phyloP scores from a whole-genome alignment of 352 stramenopile species.

The Phytopythium ostracodes region DNA sequence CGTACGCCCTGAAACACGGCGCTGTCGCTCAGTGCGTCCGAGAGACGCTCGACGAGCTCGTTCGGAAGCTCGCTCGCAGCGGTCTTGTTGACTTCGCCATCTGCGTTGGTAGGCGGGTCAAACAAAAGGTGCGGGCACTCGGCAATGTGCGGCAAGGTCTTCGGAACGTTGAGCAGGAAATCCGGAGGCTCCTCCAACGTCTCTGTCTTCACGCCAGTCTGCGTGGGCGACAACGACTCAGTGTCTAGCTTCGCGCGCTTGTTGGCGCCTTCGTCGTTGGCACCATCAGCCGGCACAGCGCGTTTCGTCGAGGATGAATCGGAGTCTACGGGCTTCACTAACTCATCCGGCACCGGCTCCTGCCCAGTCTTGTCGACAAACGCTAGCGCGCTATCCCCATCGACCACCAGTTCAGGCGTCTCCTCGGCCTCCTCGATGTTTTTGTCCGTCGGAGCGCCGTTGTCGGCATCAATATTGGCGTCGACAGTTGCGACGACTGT shows the following conservation, averaged over 20 bases:
- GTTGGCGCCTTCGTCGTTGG: slow-evolving; percentile 13
- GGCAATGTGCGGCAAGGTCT: slow-evolving; percentile 48
- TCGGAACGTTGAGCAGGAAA: slow-evolving; percentile 52
- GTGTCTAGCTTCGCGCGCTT: slow-evolving; percentile 26
- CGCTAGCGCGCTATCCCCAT: slow-evolving; percentile 44
- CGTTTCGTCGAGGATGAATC: slow-evolving; percentile 9
- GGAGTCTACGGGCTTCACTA: slow-evolving; percentile 8
- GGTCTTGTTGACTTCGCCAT: slow-evolving; percentile 26
- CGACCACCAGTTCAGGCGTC: slow-evolving; percentile 1
- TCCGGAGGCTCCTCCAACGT: slow-evolving; percentile 14
- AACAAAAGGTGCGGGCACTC: slow-evolving; percentile 66
- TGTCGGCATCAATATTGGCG: background rate
- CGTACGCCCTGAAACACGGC: slow-evolving; percentile 65
- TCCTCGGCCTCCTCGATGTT: background rate
- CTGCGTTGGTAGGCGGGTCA: slow-evolving; percentile 27
- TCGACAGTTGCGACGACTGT: background rate
- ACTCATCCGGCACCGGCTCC: background rate
- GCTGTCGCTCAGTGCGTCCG: slow-evolving; percentile 53
- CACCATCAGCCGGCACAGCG: slow-evolving; percentile 9
- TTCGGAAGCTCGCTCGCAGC: slow-evolving; percentile 24
- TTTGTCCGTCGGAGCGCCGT: background rate
- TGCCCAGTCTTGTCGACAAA: slow-evolving; percentile 65
- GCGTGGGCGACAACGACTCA: slow-evolving; percentile 1
- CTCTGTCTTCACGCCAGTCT: background rate
- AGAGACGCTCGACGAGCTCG: slow-evolving; percentile 55